Conservation (phyloP, 1,284 basidiomycete species). For the Cryptococcus floricola region DNA sequence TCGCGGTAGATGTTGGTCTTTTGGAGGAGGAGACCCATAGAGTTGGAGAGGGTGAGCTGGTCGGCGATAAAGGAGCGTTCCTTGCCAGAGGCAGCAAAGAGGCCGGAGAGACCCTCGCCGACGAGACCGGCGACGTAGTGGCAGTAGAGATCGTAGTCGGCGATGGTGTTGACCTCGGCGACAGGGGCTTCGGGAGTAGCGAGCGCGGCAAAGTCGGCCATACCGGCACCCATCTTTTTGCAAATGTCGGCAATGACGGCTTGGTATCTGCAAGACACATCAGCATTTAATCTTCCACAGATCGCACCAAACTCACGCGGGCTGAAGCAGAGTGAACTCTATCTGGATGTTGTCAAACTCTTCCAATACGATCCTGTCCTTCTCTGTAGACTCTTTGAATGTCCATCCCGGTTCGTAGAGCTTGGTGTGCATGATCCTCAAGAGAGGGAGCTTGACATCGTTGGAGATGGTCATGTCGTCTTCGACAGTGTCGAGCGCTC, state of each 20-base stretch:
- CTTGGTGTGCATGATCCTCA: conserved; percentile 78
- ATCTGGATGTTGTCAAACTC: conserved; percentile 81
- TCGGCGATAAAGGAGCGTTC: conserved; percentile 72
- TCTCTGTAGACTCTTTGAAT: conserved; percentile 77
- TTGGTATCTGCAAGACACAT: conserved; percentile 59
- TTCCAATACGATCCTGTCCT: conserved; percentile 80
- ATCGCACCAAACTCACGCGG: conserved; percentile 52
- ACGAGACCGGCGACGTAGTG: conserved; percentile 98
- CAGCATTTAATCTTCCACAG: background rate
- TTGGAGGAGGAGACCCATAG: conserved; percentile 94
- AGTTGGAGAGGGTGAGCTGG: conserved; percentile 85
- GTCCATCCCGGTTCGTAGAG: conserved; percentile 83
- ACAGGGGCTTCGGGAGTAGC: conserved; percentile 66
- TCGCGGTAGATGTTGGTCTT: conserved; percentile 99
- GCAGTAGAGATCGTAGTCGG: conserved; percentile 95
- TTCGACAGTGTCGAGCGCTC: conserved; percentile 92
- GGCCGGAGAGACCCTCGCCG: conserved; percentile 87
- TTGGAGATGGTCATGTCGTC: conserved; percentile 97
- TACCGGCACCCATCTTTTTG: conserved; percentile 84
- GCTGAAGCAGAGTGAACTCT: conserved; percentile 69
- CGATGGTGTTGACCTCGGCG: conserved; percentile 65
- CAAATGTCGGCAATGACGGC: conserved; percentile 77
- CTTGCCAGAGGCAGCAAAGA: conserved; percentile 84
- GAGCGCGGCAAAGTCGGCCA: conserved; percentile 90
- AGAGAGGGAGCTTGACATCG: conserved; percentile 76